Conservation (phyloP, 2,329 filamentous ascomycete species). For the Blumeria graminis region DNA sequence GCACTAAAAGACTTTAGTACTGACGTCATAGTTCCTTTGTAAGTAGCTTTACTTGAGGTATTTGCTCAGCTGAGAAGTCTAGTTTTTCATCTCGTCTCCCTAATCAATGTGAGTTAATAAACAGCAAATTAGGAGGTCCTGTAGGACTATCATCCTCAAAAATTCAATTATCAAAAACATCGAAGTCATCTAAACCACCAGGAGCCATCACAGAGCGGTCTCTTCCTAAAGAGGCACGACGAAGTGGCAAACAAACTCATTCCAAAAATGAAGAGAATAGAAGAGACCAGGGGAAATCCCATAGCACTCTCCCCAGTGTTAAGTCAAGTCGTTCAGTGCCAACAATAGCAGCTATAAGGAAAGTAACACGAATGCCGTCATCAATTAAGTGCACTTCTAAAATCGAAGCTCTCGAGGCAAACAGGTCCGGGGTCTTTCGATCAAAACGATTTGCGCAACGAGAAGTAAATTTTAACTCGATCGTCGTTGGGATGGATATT, state of each 20-base stretch:
- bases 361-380: constrained; percentile 38
- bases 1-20: constrained; percentile 53
- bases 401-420: constrained; percentile 18
- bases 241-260: constrained; percentile 35
- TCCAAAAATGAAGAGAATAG: constrained; percentile 31
- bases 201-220: constrained; percentile 27
- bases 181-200: constrained; percentile 22
- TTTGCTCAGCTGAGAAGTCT: constrained; percentile 14
- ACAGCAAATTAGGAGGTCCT: constrained; percentile 53
- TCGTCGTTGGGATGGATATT: constrained; percentile 23
- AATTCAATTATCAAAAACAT: constrained; percentile 22
- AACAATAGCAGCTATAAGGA: constrained; percentile 35
- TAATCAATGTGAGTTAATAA: constrained; percentile 42
- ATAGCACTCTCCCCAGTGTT: constrained; percentile 35
- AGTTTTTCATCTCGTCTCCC: constrained; percentile 57
- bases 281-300: constrained; percentile 31
- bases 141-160: constrained; percentile 31
- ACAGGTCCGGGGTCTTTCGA: constrained; percentile 15
- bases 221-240: constrained; percentile 19
- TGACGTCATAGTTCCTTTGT: constrained; percentile 62
- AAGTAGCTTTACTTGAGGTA: constrained; percentile 14
- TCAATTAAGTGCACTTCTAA: constrained; percentile 25
- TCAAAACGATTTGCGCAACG: constrained; percentile 23
- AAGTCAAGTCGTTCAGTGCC: constrained; percentile 39
- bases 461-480: constrained; percentile 27